phyloP scores from a whole-genome alignment of 495 filamentous ascomycete genomes.

The Trichoderma orchidacearum region DNA sequence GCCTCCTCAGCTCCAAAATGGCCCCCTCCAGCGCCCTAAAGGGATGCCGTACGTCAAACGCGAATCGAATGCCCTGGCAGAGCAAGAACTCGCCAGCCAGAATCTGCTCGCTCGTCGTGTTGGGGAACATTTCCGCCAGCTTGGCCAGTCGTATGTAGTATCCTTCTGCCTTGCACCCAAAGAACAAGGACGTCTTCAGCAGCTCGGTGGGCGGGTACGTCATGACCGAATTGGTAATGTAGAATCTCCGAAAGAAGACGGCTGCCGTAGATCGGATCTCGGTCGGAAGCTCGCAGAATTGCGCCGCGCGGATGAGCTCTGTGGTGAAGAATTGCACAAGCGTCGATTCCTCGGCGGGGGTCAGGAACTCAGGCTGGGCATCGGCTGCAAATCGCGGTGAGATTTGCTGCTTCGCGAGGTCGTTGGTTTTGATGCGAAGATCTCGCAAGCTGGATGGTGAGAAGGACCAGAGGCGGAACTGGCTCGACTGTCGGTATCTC shows the following conservation, averaged over 20 bases:
- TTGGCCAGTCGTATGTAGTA: constrained; percentile 57
- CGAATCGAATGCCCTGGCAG: constrained; percentile 85
- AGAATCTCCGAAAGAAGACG: constrained; percentile 87
- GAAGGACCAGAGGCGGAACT: constrained; percentile 90
- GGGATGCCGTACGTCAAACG: constrained; percentile 84
- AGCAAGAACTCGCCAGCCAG: constrained; percentile 83
- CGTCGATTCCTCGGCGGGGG: constrained; percentile 64
- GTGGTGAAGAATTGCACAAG: constrained; percentile 71
- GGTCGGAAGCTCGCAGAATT: constrained; percentile 63
- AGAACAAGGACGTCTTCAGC: constrained; percentile 73
- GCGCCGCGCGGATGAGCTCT: constrained; percentile 58
- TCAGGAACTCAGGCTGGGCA: constrained; percentile 53
- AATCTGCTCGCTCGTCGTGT: constrained; percentile 59
- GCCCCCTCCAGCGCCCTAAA: constrained; percentile 77
- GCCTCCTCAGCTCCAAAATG: constrained; percentile 57
- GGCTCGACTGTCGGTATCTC: constrained; percentile 79
- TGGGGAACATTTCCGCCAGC: constrained; percentile 43
- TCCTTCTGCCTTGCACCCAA: constrained; percentile 84
- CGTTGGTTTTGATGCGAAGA: constrained; percentile 63
- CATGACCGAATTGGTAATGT: constrained; percentile 85
- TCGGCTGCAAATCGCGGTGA: constrained; percentile 23
- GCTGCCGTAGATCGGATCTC: constrained; percentile 82
- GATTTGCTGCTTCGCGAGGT: constrained; percentile 56
- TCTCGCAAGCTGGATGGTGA: constrained; percentile 54
- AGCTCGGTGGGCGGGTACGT: constrained; percentile 85